Evolutionary conservation across 2,329 filamentous ascomycete species (phyloP).

Genomic region (Ceratocystis alfenasii): DNA sequence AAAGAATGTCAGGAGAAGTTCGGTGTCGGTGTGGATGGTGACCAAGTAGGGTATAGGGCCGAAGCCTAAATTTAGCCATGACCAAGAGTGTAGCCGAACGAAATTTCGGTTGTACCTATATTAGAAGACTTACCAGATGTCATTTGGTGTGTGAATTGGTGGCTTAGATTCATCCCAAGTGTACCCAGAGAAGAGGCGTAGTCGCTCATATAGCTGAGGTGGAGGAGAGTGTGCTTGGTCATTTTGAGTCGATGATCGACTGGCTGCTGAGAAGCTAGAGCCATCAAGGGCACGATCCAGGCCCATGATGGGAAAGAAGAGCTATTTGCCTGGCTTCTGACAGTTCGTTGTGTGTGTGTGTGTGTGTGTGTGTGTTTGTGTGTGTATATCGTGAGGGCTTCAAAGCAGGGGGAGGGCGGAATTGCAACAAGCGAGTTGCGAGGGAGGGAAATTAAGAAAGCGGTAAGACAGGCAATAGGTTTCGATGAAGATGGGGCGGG

Average conservation of each 20-base stretch:
- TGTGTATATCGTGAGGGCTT: background rate
- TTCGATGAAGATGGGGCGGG: background rate
- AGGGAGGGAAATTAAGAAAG: background rate
- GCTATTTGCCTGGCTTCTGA: background rate
- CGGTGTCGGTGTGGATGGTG: background rate
- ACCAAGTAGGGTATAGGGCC: background rate
- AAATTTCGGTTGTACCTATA: background rate
- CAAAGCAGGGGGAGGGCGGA: background rate
- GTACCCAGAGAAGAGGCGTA: slow-evolving; percentile 62
- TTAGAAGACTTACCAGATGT: slow-evolving; percentile 59
- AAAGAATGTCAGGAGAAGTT: slow-evolving; percentile 7
- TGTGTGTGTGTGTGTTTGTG: background rate
- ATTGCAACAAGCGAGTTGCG: background rate
- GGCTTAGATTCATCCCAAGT: slow-evolving; percentile 57
- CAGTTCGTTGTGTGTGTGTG: background rate
- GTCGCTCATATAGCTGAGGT: slow-evolving; percentile 56
- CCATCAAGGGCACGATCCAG: slow-evolving; percentile 21
- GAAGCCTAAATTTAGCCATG: background rate
- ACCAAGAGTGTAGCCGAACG: too few relatives aligned
- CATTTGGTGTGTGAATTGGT: slow-evolving; percentile 60
- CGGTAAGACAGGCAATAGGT: background rate
- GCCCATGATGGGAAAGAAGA: slow-evolving; percentile 15
- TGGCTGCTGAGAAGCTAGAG: slow-evolving; percentile 13
- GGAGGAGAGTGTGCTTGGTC: slow-evolving; percentile 36
- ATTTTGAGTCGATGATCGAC: background rate